These are phyloP conservation scores for Lineolata rhizophorae DNA, from an alignment of 495 filamentous ascomycete genomes.

Conservation along the genomic window DNA sequence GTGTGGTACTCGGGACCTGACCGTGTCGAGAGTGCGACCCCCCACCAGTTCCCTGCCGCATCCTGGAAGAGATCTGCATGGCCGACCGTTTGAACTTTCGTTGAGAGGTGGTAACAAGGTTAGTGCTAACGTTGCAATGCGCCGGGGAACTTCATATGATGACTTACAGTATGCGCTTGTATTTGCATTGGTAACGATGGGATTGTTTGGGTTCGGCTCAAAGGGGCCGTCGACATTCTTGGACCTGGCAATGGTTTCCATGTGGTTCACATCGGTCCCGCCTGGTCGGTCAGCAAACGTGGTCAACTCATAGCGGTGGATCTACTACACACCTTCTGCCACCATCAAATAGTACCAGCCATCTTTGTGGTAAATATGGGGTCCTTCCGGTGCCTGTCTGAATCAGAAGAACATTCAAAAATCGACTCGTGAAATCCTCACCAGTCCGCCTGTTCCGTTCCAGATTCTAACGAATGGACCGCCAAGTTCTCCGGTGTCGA, in stretches of 20 bases:
- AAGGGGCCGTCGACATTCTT: slow-evolving; percentile 30
- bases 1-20: slow-evolving; percentile 16
- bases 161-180: slow-evolving; percentile 25
- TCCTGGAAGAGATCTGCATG: slow-evolving; percentile 29
- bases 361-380: slow-evolving; percentile 41
- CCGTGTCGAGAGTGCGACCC: slow-evolving; percentile 25
- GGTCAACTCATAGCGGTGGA: too few relatives aligned
- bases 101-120: slow-evolving; percentile 2
- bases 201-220: slow-evolving; percentile 27
- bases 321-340: too few relatives aligned
- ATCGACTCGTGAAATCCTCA: too few relatives aligned
- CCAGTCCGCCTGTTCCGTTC: slow-evolving; percentile 28
- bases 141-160: slow-evolving; percentile 1
- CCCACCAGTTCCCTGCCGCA: slow-evolving; percentile 30
- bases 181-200: slow-evolving; percentile 30
- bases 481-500: slow-evolving; percentile 20
- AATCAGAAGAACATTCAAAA: too few relatives aligned
- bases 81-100: slow-evolving; percentile 28
- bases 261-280: slow-evolving; percentile 34
- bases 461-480: slow-evolving; percentile 24
- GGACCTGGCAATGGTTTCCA: slow-evolving; percentile 28
- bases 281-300: too few relatives aligned
- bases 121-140: too few relatives aligned
- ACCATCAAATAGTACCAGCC: slow-evolving; percentile 47
- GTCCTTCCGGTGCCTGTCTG: slow-evolving; percentile 42